phyloP scores from a whole-genome alignment of 495 filamentous ascomycete species.

The Talaromyces liani region DNA sequence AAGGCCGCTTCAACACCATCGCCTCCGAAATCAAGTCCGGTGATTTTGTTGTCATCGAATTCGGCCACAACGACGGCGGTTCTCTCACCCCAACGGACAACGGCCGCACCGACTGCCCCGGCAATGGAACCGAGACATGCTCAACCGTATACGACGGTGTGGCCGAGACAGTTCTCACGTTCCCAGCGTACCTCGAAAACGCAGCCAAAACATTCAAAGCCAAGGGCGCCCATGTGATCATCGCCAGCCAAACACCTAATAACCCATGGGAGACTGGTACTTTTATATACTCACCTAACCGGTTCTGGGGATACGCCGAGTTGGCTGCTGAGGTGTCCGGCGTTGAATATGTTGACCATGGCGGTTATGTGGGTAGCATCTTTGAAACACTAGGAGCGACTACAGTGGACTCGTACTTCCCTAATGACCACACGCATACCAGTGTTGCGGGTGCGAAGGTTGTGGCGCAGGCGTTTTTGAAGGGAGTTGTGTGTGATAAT shows the following conservation, averaged over 20 bases:
- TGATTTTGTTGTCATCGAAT: constrained; percentile 56
- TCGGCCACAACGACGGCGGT: constrained; percentile 61
- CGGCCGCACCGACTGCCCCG: constrained; percentile 51
- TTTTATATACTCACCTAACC: constrained; percentile 30
- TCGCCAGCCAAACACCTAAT: constrained; percentile 55
- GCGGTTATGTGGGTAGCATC: constrained; percentile 44
- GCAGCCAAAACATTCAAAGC: constrained; percentile 42
- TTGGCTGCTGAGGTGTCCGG: constrained; percentile 37
- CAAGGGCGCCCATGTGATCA: constrained; percentile 58
- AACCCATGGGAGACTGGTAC: constrained; percentile 52
- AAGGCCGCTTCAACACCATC: constrained; percentile 51
- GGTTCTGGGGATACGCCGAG: constrained; percentile 53
- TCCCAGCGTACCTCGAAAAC: constrained; percentile 49
- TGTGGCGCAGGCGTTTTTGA: constrained; percentile 54
- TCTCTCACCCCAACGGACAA: constrained; percentile 48
- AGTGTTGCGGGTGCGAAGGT: constrained; percentile 49
- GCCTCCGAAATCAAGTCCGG: constrained; percentile 36
- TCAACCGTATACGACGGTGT: constrained; percentile 40
- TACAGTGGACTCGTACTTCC: constrained; percentile 44
- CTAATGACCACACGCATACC: constrained; percentile 60
- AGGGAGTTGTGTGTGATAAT: constrained; percentile 43
- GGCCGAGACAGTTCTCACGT: constrained; percentile 50
- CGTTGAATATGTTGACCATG: constrained; percentile 55
- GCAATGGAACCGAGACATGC: constrained; percentile 48
- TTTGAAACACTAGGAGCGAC: constrained; percentile 41